A percentile compares a stretch with the other conserved stretches of the same genome.
Conservation (phyloP, 75 land plant genomes). For the Isoetes taiwanensis region DNA sequence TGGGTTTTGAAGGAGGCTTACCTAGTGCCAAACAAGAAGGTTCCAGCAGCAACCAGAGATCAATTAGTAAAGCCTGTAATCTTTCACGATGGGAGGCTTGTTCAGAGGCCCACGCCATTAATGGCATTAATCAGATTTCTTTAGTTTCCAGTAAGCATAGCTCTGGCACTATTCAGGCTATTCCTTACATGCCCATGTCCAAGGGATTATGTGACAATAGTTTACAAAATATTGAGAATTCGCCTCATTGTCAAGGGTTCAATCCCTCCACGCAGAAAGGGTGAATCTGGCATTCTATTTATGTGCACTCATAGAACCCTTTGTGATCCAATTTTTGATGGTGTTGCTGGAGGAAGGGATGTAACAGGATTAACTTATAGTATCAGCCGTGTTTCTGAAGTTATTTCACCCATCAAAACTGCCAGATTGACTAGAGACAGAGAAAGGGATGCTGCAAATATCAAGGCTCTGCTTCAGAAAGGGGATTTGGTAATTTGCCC, state of each 20-base stretch:
- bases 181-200: constrained; percentile 49
- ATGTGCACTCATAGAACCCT: constrained; percentile 87
- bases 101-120: constrained; percentile 58
- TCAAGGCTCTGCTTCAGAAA: constrained; percentile 32
- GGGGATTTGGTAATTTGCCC: constrained; percentile 80
- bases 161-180: constrained; percentile 44
- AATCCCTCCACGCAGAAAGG: constrained; percentile 39
- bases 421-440: constrained; percentile 57
- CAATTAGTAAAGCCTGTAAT: constrained; percentile 48
- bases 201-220: constrained; percentile 22
- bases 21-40: constrained; percentile 34
- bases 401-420: constrained; percentile 78
- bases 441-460: constrained; percentile 47
- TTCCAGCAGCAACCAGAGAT: constrained; percentile 40
- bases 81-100: constrained; percentile 86
- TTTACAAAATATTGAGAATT: constrained; percentile 52
- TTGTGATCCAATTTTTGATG: constrained; percentile 61
- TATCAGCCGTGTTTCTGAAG: constrained; percentile 67
- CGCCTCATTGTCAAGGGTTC: constrained; percentile 57
- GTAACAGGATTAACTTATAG: constrained; percentile 81
- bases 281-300: constrained; percentile 37
- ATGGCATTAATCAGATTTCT: constrained; percentile 50
- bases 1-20: constrained; percentile 52
- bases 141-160: constrained; percentile 70
- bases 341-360: constrained; percentile 63